Conservation (phyloP, 495 filamentous ascomycete species). For the Penicillium malachiteum region DNA sequence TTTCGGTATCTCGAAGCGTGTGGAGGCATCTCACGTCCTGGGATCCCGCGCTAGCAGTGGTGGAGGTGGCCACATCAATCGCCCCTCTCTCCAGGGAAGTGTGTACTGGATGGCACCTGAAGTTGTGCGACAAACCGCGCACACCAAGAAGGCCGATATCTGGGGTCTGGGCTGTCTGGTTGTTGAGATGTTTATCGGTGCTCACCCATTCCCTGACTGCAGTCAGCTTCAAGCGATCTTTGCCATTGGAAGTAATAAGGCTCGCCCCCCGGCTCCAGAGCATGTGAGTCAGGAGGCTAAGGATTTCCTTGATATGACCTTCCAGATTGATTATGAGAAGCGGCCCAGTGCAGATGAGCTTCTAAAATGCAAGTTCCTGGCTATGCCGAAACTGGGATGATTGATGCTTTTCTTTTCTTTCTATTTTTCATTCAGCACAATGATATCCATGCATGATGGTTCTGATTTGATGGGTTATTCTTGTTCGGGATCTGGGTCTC, state of each 20-base stretch:
- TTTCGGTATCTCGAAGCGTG: slow-evolving; percentile 98
- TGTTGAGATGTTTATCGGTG: slow-evolving; percentile 98
- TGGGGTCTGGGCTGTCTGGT: slow-evolving; percentile 97
- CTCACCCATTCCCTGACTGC: slow-evolving; percentile 95
- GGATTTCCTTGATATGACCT: slow-evolving; percentile 83
- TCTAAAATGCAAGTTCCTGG: slow-evolving; percentile 74
- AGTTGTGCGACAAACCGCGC: slow-evolving; percentile 94
- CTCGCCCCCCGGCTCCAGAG: slow-evolving; percentile 85
- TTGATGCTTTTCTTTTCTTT: neutral
- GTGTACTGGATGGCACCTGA: slow-evolving; percentile 99
- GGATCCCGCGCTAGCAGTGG: slow-evolving; percentile 53
- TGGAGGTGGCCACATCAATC: slow-evolving; percentile 63
- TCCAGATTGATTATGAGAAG: slow-evolving; percentile 91
- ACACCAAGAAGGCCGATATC: slow-evolving; percentile 99
- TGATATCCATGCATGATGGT: slow-evolving; percentile 15
- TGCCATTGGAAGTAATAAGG: slow-evolving; percentile 87
- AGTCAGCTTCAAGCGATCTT: slow-evolving; percentile 98
- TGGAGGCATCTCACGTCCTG: slow-evolving; percentile 71
- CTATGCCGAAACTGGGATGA: slow-evolving; percentile 43
- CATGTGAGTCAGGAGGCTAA: slow-evolving; percentile 82
- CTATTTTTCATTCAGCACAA: slow-evolving; percentile 14
- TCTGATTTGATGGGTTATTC: neutral
- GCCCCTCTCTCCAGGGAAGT: slow-evolving; percentile 91
- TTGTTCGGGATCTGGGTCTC: neutral
- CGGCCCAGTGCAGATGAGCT: slow-evolving; percentile 90